A percentile compares a stretch with the other conserved stretches of the same genome.
Conservation (phyloP, 495 filamentous ascomycete genomes). For the Xylaria bambusicola region DNA sequence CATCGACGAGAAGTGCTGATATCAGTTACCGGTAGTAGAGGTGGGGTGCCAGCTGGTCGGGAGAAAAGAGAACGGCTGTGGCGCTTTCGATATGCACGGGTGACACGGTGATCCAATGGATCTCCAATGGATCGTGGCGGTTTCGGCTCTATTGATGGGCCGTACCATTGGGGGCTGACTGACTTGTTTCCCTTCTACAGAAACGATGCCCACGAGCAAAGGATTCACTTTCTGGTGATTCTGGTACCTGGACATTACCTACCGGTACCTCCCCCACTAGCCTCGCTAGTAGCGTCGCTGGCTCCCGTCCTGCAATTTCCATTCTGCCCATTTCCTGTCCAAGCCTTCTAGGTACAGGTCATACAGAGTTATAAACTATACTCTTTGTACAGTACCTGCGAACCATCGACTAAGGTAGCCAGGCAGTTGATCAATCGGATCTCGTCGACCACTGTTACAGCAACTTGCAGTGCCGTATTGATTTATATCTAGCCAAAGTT, state of each 20-base stretch:
- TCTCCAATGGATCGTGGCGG: not conserved
- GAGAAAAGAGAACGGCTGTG: not conserved
- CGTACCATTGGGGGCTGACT: too few species aligned
- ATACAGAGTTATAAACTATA: not conserved
- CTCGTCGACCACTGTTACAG: not conserved
- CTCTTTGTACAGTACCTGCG: too few species aligned
- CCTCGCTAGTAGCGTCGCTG: too few species aligned
- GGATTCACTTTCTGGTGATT: too few species aligned
- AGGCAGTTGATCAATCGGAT: not conserved
- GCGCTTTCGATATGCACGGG: not conserved
- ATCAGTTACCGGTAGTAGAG: not conserved
- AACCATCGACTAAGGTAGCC: too few species aligned
- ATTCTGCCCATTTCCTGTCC: too few species aligned
- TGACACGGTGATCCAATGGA: not conserved
- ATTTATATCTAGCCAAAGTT: not conserved
- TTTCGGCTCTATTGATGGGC: too few species aligned
- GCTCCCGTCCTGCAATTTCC: slow-evolving; percentile 15
- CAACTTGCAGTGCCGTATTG: not conserved
- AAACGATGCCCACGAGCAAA: too few species aligned
- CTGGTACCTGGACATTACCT: not conserved
- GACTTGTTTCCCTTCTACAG: too few species aligned
- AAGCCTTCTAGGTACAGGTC: not conserved
- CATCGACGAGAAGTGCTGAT: not conserved
- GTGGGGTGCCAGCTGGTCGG: not conserved
- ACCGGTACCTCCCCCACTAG: too few species aligned